Evolutionary conservation across 2,329 filamentous ascomycete species (phyloP).

Genomic region (Diaporthe velutina): DNA sequence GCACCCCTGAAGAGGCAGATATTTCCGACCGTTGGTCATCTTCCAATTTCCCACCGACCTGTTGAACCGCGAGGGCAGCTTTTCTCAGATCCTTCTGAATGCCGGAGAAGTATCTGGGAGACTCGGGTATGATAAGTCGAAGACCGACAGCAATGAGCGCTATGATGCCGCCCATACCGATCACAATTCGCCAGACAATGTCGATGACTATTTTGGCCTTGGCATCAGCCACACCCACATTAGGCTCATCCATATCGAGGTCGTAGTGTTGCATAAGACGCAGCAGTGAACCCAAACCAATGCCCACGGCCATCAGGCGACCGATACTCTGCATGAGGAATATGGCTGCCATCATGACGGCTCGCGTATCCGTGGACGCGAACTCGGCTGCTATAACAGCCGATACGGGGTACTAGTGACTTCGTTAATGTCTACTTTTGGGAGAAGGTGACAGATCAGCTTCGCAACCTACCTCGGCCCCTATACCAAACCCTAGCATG

Average conservation of each 20-base stretch:
- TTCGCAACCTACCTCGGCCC: slow-evolving; percentile 43
- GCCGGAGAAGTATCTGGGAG: slow-evolving; percentile 52
- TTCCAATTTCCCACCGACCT: slow-evolving; percentile 6
- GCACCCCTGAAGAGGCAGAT: slow-evolving; percentile 14
- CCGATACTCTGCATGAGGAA: slow-evolving; percentile 46
- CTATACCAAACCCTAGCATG: slow-evolving; percentile 46
- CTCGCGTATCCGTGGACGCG: slow-evolving; percentile 45
- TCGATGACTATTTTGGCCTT: slow-evolving; percentile 52
- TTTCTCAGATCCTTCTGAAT: slow-evolving; percentile 39
- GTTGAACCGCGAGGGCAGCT: slow-evolving; percentile 34
- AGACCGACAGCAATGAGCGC: slow-evolving; percentile 60
- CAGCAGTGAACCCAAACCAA: slow-evolving; percentile 39
- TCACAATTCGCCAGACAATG: slow-evolving; percentile 63
- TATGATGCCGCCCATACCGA: slow-evolving; percentile 61
- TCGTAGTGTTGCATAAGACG: neutral
- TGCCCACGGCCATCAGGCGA: slow-evolving; percentile 39
- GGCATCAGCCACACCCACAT: slow-evolving; percentile 31
- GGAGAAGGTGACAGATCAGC: neutral
- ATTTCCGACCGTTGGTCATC: slow-evolving; percentile 10
- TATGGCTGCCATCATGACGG: slow-evolving; percentile 46
- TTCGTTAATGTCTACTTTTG: neutral
- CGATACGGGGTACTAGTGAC: slow-evolving; percentile 47
- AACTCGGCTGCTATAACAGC: slow-evolving; percentile 48
- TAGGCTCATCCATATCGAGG: neutral
- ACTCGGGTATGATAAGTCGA: slow-evolving; percentile 64